These are phyloP conservation scores for Vaccinium myrtillus DNA, from an alignment of 148 eudicot species.

Conservation along the genomic window DNA sequence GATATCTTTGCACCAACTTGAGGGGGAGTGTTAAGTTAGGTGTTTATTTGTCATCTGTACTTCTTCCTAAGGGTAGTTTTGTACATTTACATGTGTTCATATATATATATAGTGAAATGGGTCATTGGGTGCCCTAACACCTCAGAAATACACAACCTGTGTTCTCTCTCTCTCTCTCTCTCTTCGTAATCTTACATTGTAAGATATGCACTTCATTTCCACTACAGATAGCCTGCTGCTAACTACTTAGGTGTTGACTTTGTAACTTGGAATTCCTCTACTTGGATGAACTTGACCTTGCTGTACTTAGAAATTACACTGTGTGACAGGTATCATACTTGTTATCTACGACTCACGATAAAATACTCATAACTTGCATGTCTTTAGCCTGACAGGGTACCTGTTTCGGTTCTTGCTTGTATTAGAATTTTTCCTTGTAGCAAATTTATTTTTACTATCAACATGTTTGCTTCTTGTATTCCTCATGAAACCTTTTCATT, in stretches of 20 bases:
- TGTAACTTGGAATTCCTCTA: not conserved
- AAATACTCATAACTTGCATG: not conserved
- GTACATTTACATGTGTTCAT: no score
- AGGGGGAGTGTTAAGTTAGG: no score
- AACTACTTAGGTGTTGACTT: not conserved
- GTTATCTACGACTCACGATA: not conserved
- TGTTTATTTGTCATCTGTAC: no score
- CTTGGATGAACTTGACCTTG: not conserved
- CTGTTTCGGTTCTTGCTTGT: not conserved
- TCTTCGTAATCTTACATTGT: no score
- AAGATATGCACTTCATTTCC: not conserved
- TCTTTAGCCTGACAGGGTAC: not conserved
- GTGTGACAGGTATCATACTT: not conserved
- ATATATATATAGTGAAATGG: no score
- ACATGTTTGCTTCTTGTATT: not conserved
- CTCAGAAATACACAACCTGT: no score
- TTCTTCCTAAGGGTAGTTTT: no score
- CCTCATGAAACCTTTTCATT: constrained; percentile 9
- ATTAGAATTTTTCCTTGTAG: not conserved
- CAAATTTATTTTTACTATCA: not conserved
- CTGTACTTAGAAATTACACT: not conserved
- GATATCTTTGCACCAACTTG: no score
- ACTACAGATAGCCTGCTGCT: not conserved
- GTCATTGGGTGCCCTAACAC: no score
- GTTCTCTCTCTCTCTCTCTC: no score